Base-by-base conservation (phyloP, 2,329 filamentous ascomycete species). In the Allantophomopsis lycopodina region DNA sequence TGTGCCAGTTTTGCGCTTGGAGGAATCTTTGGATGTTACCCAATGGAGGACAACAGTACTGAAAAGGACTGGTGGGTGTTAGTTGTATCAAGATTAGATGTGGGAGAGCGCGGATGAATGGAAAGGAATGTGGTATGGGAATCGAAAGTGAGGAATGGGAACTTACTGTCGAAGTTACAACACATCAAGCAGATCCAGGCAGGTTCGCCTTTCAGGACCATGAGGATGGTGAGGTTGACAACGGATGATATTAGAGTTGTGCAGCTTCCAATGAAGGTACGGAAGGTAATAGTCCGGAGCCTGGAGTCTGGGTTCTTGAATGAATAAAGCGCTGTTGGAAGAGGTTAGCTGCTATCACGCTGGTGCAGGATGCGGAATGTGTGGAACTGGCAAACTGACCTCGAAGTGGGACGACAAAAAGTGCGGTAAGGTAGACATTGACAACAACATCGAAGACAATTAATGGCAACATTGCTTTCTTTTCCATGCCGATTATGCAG, bases 151-250 rank as follows among this genome's bases (percentile, higher is more conserved):
- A 7, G 18, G 18, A 20, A 4, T 20, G 38, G 7, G 32, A 14
- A 40, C 66, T 50, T 55, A 74, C 71, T 66, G 51, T 79, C 75
- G 43, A 65, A 65, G 48, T 78, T 79, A 50, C 76, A 80, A 49
- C 71, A 73, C 59, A 76, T 73, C 12, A 79, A 62, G 47, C 74
- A 79, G 3, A 79, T 64, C 74, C 75, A 80, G 5, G 69, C 73
- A 3, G 69, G 73, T 51, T 79, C 74, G 17, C 75, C 74, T 20
- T 71, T 55, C 2, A 79, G 63, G 3, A 64, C 62, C 63, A 76
- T 70, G 2, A 79, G 57, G 0, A 78, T 64, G 2, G 68, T 66
- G 4, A 80, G 55, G 50, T 79, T 80, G 5, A 69, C 73, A 38
- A n/a, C 21, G 8, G 44, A 44, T 6, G 43, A 44, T 1, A 40